Base-by-base conservation (phyloP, 371 early-diverging fungal species). In the Smittium culicis region DNA sequence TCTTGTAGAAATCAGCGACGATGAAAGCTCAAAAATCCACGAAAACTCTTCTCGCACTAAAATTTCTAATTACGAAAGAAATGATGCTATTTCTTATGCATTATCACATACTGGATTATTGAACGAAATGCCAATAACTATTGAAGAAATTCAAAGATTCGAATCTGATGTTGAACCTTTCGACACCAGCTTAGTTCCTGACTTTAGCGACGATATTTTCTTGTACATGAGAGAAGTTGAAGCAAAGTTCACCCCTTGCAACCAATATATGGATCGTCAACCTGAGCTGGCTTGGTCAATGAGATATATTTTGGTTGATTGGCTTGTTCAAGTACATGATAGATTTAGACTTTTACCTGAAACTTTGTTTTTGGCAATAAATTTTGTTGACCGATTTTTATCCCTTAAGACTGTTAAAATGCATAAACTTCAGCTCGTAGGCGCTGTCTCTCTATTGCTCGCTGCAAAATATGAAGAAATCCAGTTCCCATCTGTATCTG, bases 331-430 rank as follows among this genome's bases (percentile, higher is more conserved):
- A n/a, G n/a, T n/a, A n/a, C n/a, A n/a, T n/a, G n/a, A n/a, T n/a
- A n/a, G n/a, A n/a, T n/a, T 92, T 96, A 71, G 86, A 95, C 31
- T n/a, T n/a, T n/a, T n/a, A n/a, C n/a, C 97, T 28, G 99, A 99
- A 75, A 95, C 99, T 0, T 80, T 99, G n/a, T 96, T 86, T 73
- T 77, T 99, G 70, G 77, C 93, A 59, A n/a, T n/a, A n/a, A n/a
- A n/a, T n/a, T n/a, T n/a, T n/a, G n/a, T n/a, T n/a, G n/a, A n/a
- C n/a, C n/a, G n/a, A n/a, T n/a, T n/a, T n/a, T n/a, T n/a, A n/a
- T n/a, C n/a, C n/a, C n/a, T n/a, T n/a, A n/a, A n/a, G n/a, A n/a
- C n/a, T n/a, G n/a, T n/a, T n/a, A n/a, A n/a, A n/a, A n/a, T n/a
- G n/a, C n/a, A n/a, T n/a, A n/a, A n/a, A n/a, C n/a, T n/a, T n/a